Conservation (phyloP, 2,329 filamentous ascomycete genomes). For the Zymoseptoria passerinii region DNA sequence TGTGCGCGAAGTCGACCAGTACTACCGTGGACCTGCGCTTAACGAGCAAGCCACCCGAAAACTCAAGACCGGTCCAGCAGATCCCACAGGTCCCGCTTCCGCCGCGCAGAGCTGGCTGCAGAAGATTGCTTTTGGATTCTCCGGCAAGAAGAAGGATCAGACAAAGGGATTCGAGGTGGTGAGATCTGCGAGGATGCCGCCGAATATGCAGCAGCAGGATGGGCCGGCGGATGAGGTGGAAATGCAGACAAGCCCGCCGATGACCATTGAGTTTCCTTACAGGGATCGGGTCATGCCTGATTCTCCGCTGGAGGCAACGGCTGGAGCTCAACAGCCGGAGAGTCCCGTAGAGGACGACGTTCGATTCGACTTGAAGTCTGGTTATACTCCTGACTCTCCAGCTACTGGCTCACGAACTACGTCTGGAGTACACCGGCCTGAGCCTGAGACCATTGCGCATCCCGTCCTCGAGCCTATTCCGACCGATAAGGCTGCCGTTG, state of each 20-base stretch:
- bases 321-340: not conserved
- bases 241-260: slow-evolving; percentile 27
- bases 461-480: slow-evolving; percentile 16
- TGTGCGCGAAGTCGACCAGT: slow-evolving; percentile 91
- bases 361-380: not conserved
- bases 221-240: slow-evolving; percentile 45
- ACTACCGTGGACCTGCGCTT: slow-evolving; percentile 84
- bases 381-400: not conserved
- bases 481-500: slow-evolving; percentile 14
- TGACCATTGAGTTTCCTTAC: slow-evolving; percentile 18
- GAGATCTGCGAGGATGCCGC: slow-evolving; percentile 74
- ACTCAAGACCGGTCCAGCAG: slow-evolving; percentile 85
- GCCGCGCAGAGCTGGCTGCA: slow-evolving; percentile 87
- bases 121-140: slow-evolving; percentile 40
- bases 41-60: slow-evolving; percentile 73
- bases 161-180: slow-evolving; percentile 93
- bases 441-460: slow-evolving; percentile 14
- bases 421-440: slow-evolving; percentile 3
- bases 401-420: not conserved
- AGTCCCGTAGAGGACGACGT: not conserved
- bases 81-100: slow-evolving; percentile 84
- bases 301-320: not conserved
- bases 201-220: slow-evolving; percentile 53
- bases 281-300: slow-evolving; percentile 16
- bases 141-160: slow-evolving; percentile 76